Evolutionary conservation across 768 basidiomycete species (phyloP).

Genomic region (Suillus subalutaceus): DNA sequence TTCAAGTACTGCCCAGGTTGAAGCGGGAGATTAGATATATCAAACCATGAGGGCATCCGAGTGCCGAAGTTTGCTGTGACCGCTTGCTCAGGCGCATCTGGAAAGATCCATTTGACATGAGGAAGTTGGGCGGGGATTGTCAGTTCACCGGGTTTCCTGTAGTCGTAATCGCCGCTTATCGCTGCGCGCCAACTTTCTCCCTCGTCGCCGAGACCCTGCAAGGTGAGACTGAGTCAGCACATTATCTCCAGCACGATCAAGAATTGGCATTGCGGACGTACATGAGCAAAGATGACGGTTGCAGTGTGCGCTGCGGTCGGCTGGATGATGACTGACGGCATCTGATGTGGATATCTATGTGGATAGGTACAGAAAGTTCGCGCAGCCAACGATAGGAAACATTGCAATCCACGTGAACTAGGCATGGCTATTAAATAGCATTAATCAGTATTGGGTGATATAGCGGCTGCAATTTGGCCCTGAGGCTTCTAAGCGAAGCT

Average conservation of each 20-base stretch:
- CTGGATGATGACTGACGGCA: slow-evolving; percentile 6
- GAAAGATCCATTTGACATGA: slow-evolving; percentile 39
- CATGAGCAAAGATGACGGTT: slow-evolving; percentile 15
- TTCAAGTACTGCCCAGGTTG: slow-evolving; percentile 14
- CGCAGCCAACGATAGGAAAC: not conserved
- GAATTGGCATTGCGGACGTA: slow-evolving; percentile 15
- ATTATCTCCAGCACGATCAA: not conserved
- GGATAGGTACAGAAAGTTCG: not conserved
- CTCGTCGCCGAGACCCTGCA: slow-evolving; percentile 42
- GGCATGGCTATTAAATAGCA: not conserved
- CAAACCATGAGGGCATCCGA: slow-evolving; percentile 14
- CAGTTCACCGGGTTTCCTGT: slow-evolving; percentile 5
- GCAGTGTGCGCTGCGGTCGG: slow-evolving; percentile 12
- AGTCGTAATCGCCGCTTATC: slow-evolving; percentile 9
- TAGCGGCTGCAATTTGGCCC: not conserved
- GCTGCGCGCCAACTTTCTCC: slow-evolving; percentile 38
- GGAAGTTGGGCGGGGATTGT: slow-evolving; percentile 49
- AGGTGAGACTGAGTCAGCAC: slow-evolving; percentile 32
- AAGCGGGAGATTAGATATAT: slow-evolving; percentile 7
- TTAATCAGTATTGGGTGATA: not conserved
- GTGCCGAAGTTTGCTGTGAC: slow-evolving; percentile 20
- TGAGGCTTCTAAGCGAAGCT: no score
- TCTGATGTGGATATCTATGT: not conserved
- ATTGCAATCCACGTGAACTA: slow-evolving; percentile 3
- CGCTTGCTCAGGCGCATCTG: slow-evolving; percentile 44